Evolutionary conservation across 1,139 yeast genomes (phyloP), one percentile per base, ranked within the genome.

Genomic region (Trichomonascaceae sp.): DNA sequence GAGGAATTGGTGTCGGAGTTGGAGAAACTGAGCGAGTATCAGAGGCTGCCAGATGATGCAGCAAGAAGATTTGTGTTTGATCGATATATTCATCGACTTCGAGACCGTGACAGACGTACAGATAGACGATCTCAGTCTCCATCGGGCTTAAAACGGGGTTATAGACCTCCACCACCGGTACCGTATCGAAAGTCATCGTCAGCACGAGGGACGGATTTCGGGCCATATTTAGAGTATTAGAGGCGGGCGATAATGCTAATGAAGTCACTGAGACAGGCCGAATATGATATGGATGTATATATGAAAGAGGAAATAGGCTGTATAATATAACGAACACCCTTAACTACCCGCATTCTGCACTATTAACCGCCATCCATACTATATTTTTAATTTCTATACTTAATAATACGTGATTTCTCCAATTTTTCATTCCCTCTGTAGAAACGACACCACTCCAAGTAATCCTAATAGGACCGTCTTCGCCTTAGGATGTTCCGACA

Each of bases 401-500:
- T 7, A 27, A 27, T 27, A 27, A 8, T 8, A 6, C n/a, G 5
- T 10, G 12, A 36, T 36, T 3, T 36, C 22, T 43, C 18, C 17
- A 43, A 12, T 5, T 12, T 27, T 12, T 8, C 10, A 67, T 27
- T 72, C 74, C 36, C 68, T 60, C 54, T 69, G 71, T 10, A 71
- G 51, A 50, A 71, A 60, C 3, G 74, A 66, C 22, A 71, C 55
- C 20, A 88, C 55, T 4, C 84, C 87, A 72, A 88, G 76, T 47
- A 83, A 66, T 1, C 87, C 96, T 61, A 89, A 72, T 64, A 88
- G 70, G 1, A 83, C 84, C 62, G 80, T 84, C 66, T 86, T 85
- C 70, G 87, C 82, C 66, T 86, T 87, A 53, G 79, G 79, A 65
- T 89, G 89, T 66, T 95, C 99, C n/a, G 96, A 87, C 62, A 93